A percentile compares a stretch with the other conserved stretches of the same genome.
phyloP scores from a whole-genome alignment of 148 eudicot genomes.

The Amaranthus cruentus region DNA sequence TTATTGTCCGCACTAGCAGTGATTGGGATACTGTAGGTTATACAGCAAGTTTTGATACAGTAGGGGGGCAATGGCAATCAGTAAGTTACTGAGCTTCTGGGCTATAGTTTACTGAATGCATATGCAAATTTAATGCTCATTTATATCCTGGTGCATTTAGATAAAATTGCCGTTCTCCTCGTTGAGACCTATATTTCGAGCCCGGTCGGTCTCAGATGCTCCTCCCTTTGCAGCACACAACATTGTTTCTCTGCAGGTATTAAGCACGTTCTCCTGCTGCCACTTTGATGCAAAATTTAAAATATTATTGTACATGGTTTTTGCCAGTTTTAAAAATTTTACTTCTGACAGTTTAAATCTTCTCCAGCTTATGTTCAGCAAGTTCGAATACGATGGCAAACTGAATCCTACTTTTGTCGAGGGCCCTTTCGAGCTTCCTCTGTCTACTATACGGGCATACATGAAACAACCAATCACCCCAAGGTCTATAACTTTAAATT shows the following conservation, averaged over 20 bases:
- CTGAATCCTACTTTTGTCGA: slow-evolving; percentile 85
- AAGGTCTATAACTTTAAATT: slow-evolving; percentile 38
- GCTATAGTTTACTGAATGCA: slow-evolving; percentile 1
- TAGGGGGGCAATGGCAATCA: slow-evolving; percentile 94
- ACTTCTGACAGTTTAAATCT: slow-evolving; percentile 12
- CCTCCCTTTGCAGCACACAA: slow-evolving; percentile 69
- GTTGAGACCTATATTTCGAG: slow-evolving; percentile 83
- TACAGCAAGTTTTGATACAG: slow-evolving; percentile 77
- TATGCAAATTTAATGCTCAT: slow-evolving; percentile 6
- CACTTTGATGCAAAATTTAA: neutral
- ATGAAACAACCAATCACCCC: slow-evolving; percentile 76
- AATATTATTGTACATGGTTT: neutral
- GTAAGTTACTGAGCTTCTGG: slow-evolving; percentile 40
- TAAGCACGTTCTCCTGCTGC: neutral
- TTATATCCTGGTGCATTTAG: slow-evolving; percentile 31
- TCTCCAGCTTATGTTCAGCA: slow-evolving; percentile 94
- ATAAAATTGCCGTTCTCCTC: slow-evolving; percentile 70
- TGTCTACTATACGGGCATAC: slow-evolving; percentile 75
- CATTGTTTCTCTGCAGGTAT: slow-evolving; percentile 73
- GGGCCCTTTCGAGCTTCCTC: slow-evolving; percentile 91
- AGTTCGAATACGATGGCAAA: slow-evolving; percentile 92
- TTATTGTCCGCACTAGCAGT: slow-evolving; percentile 81
- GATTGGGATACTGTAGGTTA: slow-evolving; percentile 99
- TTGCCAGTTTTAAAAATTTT: neutral
- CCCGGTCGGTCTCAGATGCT: slow-evolving; percentile 73